Evolutionary conservation across 768 basidiomycete species (phyloP).

Genomic region (Leccinum subgranulosum): DNA sequence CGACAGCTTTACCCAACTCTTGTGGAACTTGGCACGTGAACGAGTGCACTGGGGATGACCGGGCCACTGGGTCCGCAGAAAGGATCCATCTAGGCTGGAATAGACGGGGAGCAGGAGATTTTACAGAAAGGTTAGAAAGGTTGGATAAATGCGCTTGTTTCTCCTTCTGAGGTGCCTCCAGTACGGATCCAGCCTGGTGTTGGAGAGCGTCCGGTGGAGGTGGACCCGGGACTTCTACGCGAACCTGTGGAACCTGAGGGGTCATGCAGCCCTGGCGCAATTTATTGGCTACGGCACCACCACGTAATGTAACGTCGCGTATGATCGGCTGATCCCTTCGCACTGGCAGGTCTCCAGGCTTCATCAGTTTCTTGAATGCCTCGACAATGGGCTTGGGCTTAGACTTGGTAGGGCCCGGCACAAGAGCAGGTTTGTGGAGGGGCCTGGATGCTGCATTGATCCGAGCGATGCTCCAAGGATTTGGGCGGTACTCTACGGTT

Average conservation of each 20-base stretch:
- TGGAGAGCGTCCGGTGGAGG: not conserved
- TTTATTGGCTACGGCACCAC: not conserved
- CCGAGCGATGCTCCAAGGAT: constrained; percentile 79
- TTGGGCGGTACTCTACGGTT: constrained; percentile 62
- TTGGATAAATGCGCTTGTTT: constrained; percentile 17
- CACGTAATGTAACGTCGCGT: not conserved
- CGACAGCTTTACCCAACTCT: not conserved
- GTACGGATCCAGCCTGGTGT: not conserved
- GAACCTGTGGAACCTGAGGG: not conserved
- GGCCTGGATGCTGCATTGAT: constrained; percentile 67
- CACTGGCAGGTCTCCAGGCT: constrained; percentile 1
- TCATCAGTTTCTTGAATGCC: constrained; percentile 43
- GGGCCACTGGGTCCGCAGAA: not conserved
- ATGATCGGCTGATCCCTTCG: not conserved
- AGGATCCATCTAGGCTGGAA: not conserved
- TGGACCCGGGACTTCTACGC: not conserved
- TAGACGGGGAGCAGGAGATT: not conserved
- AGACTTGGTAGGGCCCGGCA: constrained; percentile 1
- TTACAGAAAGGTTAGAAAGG: not conserved
- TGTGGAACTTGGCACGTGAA: not conserved
- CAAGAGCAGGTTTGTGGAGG: not conserved
- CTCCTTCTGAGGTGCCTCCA: not conserved
- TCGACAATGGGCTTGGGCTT: constrained; percentile 40
- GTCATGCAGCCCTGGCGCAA: not conserved
- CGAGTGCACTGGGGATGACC: constrained; percentile 7